These are phyloP conservation scores for Penicillium atrosanguineum DNA, from an alignment of 495 filamentous ascomycete genomes.

Conservation along the genomic window DNA sequence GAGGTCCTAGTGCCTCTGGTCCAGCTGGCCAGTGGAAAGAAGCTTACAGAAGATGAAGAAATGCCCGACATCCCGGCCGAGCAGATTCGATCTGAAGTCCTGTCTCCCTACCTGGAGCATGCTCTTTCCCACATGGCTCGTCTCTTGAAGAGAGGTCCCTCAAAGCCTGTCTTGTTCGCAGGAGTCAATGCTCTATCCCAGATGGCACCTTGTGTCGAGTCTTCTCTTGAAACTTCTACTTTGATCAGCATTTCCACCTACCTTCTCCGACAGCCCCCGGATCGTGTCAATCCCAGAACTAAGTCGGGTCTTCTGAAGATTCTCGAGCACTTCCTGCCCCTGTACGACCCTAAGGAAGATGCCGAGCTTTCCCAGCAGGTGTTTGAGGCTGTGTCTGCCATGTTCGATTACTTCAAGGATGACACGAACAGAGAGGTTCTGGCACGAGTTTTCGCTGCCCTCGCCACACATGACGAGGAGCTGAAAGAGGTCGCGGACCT, in stretches of 20 bases:
- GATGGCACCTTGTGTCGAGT: slow-evolving; percentile 70
- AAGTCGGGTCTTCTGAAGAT: slow-evolving; percentile 77
- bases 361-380: slow-evolving; percentile 40
- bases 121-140: slow-evolving; percentile 65
- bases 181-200: slow-evolving; percentile 74
- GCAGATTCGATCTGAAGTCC: slow-evolving; percentile 58
- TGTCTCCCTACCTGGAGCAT: slow-evolving; percentile 66
- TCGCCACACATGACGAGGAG: slow-evolving; percentile 60
- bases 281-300: slow-evolving; percentile 74
- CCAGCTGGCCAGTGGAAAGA: slow-evolving; percentile 48
- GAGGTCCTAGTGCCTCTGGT: slow-evolving; percentile 65
- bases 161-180: slow-evolving; percentile 70
- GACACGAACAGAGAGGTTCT: slow-evolving; percentile 67
- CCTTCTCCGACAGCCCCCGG: slow-evolving; percentile 78
- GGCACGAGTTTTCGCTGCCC: slow-evolving; percentile 65
- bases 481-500: slow-evolving; percentile 64
- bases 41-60: slow-evolving; percentile 43
- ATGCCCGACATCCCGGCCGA: slow-evolving; percentile 49
- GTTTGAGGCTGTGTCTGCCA: slow-evolving; percentile 65
- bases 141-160: slow-evolving; percentile 67
- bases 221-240: slow-evolving; percentile 64
- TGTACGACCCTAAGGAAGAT: slow-evolving; percentile 54
- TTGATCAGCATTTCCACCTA: slow-evolving; percentile 74
- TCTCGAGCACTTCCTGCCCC: slow-evolving; percentile 69
- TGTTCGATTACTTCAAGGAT: slow-evolving; percentile 87